Conservation (phyloP, 306 rosid genomes). For the Elaeagnus macrophylla region DNA sequence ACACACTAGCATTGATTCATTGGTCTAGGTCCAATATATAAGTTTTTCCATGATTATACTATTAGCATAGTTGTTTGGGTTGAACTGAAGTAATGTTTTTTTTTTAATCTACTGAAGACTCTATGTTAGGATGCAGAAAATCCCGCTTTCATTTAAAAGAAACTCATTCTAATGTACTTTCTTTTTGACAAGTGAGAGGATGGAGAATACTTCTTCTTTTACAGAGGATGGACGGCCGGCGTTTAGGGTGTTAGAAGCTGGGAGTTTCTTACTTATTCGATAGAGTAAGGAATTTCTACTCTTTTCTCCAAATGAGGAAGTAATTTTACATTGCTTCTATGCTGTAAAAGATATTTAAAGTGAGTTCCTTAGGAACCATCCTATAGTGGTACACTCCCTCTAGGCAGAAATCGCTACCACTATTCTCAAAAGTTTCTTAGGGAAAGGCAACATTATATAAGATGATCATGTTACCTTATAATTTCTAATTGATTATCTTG, state of each 20-base stretch:
- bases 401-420: neutral
- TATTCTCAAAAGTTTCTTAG: neutral
- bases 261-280: neutral
- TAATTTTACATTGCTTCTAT: neutral
- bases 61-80: no score
- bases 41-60: no score
- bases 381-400: neutral
- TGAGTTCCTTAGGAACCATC: neutral
- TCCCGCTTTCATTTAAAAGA: neutral
- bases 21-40: no score
- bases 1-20: no score
- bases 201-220: neutral
- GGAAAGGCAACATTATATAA: neutral
- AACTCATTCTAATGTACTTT: neutral
- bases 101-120: neutral
- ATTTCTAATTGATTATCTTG: neutral
- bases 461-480: neutral
- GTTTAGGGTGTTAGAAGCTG: neutral
- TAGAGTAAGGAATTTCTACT: neutral
- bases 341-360: neutral
- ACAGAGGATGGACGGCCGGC: neutral
- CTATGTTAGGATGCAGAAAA: neutral
- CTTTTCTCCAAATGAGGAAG: neutral
- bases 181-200: neutral
- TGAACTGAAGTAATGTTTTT: no score